A percentile compares a stretch with the other conserved stretches of the same genome.
Evolutionary conservation across 1,284 basidiomycete genomes (phyloP).

Genomic region (Neotropicomus parvogracilis): DNA sequence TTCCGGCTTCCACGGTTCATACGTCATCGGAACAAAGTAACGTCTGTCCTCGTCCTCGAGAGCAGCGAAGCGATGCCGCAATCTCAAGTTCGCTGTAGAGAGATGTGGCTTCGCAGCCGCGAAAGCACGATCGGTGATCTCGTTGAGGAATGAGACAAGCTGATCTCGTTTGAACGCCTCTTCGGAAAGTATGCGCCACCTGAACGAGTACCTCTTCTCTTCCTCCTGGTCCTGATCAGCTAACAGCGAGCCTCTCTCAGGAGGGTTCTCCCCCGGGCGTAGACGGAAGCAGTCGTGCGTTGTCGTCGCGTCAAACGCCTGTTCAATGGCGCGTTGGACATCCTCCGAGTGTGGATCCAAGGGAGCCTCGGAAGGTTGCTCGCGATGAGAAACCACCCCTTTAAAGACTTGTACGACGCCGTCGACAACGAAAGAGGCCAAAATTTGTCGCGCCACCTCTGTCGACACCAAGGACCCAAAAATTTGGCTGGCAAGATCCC

Average conservation of each 20-base stretch:
- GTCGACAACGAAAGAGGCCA: constrained; percentile 1
- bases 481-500: not conserved
- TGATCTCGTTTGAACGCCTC: not conserved
- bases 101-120: not conserved
- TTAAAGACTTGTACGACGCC: constrained; percentile 1
- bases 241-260: not conserved
- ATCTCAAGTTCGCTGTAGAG: not conserved
- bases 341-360: constrained; percentile 1
- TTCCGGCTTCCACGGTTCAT: not conserved
- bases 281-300: not conserved
- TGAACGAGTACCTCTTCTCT: not conserved
- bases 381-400: not conserved
- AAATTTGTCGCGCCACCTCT: not conserved
- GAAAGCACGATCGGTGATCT: constrained; percentile 1
- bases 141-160: constrained; percentile 2
- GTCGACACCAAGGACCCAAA: constrained; percentile 1
- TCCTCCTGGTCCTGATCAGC: not conserved
- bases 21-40: not conserved
- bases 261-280: not conserved
- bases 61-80: not conserved
- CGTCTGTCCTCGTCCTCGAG: not conserved
- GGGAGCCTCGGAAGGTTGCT: not conserved
- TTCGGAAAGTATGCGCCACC: not conserved
- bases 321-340: not conserved
- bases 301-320: not conserved